Evolutionary conservation across 352 stramenopile genomes (phyloP).

Genomic region (Pythium brachiatum): DNA sequence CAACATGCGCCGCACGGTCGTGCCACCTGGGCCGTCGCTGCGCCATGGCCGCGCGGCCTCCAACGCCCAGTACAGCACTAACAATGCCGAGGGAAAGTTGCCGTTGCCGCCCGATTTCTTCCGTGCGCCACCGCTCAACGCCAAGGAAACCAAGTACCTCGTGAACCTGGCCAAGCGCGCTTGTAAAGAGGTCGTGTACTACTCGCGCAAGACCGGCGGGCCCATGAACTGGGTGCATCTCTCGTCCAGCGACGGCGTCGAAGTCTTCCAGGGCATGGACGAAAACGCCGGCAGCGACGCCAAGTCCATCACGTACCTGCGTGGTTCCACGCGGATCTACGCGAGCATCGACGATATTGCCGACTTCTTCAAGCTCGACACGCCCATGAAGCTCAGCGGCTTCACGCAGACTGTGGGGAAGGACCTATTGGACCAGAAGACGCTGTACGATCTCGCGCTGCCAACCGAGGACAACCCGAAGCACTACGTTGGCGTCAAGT

Average conservation of each 20-base stretch:
- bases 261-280: slow-evolving; percentile 76
- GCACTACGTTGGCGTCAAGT: slow-evolving; percentile 83
- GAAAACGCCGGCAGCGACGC: slow-evolving; percentile 25
- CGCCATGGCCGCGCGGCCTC: not conserved
- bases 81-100: slow-evolving; percentile 34
- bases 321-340: slow-evolving; percentile 64
- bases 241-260: slow-evolving; percentile 62
- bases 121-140: slow-evolving; percentile 48
- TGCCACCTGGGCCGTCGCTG: not conserved
- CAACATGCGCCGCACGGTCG: not conserved
- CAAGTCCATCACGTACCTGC: slow-evolving; percentile 63
- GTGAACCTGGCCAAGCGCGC: slow-evolving; percentile 68
- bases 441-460: slow-evolving; percentile 57
- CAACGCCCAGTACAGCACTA: not conserved
- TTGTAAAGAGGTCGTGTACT: slow-evolving; percentile 86
- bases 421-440: slow-evolving; percentile 79
- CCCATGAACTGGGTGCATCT: slow-evolving; percentile 82
- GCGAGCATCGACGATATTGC: slow-evolving; percentile 79
- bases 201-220: slow-evolving; percentile 58
- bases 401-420: slow-evolving; percentile 74
- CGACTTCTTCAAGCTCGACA: slow-evolving; percentile 80
- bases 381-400: slow-evolving; percentile 59
- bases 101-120: slow-evolving; percentile 75
- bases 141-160: slow-evolving; percentile 66
- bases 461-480: slow-evolving; percentile 74